Evolutionary conservation across 176 grass and related monocot genomes (phyloP).

Genomic region (Rhipidocladum racemiflorum): DNA sequence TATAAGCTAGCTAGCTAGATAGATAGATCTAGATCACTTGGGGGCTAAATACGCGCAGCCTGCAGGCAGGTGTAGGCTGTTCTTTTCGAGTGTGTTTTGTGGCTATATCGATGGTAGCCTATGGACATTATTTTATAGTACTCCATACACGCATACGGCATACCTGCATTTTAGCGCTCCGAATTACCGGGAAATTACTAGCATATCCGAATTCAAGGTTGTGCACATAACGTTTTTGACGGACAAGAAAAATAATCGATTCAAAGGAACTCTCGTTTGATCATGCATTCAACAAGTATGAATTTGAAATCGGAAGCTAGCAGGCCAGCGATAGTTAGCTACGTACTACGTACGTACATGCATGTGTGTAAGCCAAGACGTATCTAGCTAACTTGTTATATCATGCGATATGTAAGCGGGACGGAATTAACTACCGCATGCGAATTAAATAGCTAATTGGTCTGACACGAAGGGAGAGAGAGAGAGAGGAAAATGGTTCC

Average conservation of each 20-base stretch:
- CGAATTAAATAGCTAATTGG: no score
- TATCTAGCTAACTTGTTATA: no score
- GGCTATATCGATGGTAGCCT: background rate
- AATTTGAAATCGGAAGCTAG: no score
- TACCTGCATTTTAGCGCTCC: background rate
- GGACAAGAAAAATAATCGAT: background rate
- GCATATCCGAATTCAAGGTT: background rate
- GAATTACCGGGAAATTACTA: background rate
- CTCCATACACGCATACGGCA: background rate
- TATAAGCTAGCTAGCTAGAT: background rate
- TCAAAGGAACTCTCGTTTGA: no score
- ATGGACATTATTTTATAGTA: background rate
- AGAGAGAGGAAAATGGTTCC: no score
- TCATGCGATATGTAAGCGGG: no score
- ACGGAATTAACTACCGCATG: no score
- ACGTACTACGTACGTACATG: no score
- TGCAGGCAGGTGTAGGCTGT: background rate
- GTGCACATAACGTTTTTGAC: background rate
- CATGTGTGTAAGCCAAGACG: no score
- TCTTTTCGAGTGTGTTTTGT: background rate
- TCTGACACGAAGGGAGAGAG: no score
- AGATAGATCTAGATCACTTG: background rate
- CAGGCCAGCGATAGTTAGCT: no score
- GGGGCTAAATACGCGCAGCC: background rate
- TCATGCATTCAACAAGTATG: no score